phyloP scores from a whole-genome alignment of 495 filamentous ascomycete genomes.

The Hypoxylon fragiforme region DNA sequence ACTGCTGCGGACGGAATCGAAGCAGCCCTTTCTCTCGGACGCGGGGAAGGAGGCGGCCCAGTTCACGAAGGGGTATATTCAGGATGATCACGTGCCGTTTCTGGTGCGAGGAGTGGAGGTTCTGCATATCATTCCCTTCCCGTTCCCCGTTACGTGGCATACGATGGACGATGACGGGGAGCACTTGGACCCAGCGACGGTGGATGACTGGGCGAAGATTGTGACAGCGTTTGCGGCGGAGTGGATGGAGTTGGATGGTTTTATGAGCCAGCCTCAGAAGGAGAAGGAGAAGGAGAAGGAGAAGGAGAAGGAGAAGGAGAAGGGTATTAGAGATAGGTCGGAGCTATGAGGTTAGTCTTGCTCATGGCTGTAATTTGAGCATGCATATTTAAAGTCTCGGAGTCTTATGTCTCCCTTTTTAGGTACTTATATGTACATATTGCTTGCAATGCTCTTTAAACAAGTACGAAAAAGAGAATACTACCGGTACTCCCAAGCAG shows the following conservation, averaged over 20 bases:
- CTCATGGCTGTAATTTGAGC: no score
- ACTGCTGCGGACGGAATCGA: conserved; percentile 41
- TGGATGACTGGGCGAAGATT: conserved; percentile 82
- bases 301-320: conserved; percentile 14
- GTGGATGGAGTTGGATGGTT: conserved; percentile 66
- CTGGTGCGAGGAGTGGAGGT: conserved; percentile 76
- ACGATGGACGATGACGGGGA: conserved; percentile 75
- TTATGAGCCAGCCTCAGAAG: conserved; percentile 16
- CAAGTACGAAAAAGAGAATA: no score
- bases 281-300: conserved; percentile 19
- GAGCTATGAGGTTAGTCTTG: conserved; percentile 15
- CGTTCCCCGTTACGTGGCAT: conserved; percentile 85
- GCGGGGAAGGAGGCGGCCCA: conserved; percentile 53
- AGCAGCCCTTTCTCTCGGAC: conserved; percentile 53
- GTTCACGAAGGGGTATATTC: conserved; percentile 50
- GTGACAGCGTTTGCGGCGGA: conserved; percentile 79
- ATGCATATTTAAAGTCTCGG: no score
- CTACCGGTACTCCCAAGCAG: no score
- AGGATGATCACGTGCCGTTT: conserved; percentile 88
- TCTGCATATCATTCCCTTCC: conserved; percentile 78
- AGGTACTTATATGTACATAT: no score
- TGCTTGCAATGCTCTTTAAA: no score
- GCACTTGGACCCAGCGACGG: conserved; percentile 75
- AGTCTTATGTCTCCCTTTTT: no score
- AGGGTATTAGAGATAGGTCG: conserved; percentile 14